These are phyloP conservation scores for Blastobotrys petasosporus DNA, from an alignment of 1,139 yeast species.

Conservation along the genomic window DNA sequence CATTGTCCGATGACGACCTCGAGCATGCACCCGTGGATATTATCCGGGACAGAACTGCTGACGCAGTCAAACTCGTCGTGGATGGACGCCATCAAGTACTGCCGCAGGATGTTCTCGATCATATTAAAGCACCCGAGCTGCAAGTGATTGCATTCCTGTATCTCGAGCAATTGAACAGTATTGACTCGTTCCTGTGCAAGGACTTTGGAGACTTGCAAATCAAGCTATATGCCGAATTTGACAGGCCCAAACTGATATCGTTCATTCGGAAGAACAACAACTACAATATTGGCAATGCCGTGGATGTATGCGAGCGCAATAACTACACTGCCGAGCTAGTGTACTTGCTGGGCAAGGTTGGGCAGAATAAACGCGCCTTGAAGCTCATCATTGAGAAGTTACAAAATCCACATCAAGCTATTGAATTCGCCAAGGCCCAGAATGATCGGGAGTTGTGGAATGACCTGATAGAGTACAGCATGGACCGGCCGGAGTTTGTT, in stretches of 20 bases:
- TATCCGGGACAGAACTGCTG: conserved; percentile 39
- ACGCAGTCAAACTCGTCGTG: conserved; percentile 52
- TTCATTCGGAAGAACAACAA: conserved; percentile 49
- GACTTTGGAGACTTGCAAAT: conserved; percentile 65
- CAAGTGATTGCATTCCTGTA: conserved; percentile 52
- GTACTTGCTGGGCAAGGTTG: conserved; percentile 74
- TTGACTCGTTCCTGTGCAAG: conserved; percentile 50
- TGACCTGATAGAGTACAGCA: conserved; percentile 62
- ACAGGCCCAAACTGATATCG: conserved; percentile 46
- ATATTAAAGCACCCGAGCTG: conserved; percentile 37
- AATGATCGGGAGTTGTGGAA: conserved; percentile 78
- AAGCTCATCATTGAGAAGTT: conserved; percentile 68
- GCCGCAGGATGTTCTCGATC: conserved; percentile 45
- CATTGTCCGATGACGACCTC: conserved; percentile 36
- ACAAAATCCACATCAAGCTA: conserved; percentile 75
- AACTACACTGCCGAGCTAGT: conserved; percentile 65
- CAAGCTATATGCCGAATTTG: conserved; percentile 56
- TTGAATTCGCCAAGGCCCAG: conserved; percentile 68
- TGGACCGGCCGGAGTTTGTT: conserved; percentile 67
- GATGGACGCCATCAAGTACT: conserved; percentile 59
- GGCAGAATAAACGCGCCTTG: conserved; percentile 72
- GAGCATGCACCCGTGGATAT: conserved; percentile 40
- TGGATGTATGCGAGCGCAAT: conserved; percentile 52
- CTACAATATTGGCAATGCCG: conserved; percentile 67
- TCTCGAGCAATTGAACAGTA: conserved; percentile 47